phyloP scores from a whole-genome alignment of 192 early-diverging fungal species.

The Backusella morwellensis region DNA sequence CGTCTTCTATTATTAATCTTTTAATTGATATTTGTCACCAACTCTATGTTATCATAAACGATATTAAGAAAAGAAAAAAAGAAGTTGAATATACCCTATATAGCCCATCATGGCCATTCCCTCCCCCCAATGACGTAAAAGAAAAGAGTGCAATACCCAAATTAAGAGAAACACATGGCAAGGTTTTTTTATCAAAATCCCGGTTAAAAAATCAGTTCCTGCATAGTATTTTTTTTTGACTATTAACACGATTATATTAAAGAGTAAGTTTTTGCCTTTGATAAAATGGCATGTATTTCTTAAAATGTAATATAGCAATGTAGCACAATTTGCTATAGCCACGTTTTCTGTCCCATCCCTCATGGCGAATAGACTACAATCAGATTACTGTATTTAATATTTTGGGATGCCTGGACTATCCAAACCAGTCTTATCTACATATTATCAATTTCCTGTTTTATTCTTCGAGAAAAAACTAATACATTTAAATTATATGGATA shows the following conservation, averaged over 20 bases:
- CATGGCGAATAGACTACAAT: neutral
- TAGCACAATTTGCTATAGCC: neutral
- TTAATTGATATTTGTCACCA: neutral
- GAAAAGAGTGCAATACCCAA: neutral
- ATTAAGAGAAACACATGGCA: neutral
- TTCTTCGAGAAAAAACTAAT: neutral
- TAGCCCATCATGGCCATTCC: neutral
- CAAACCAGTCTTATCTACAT: conserved; percentile 4
- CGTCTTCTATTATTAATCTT: neutral
- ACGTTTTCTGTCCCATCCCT: neutral
- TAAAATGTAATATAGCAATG: neutral
- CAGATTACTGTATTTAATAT: neutral
- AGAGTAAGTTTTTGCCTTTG: neutral
- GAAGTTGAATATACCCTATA: neutral
- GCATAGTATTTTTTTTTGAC: neutral
- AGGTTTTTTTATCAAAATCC: neutral
- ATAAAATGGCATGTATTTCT: neutral
- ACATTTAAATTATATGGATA: neutral
- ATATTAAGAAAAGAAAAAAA: neutral
- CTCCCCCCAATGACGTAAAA: neutral
- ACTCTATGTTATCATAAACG: neutral
- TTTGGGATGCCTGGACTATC: neutral
- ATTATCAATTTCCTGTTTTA: conserved; percentile 2
- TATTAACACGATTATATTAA: neutral
- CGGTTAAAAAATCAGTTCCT: neutral